Evolutionary conservation across 2,329 filamentous ascomycete species (phyloP), one percentile per base, ranked within the genome.

Genomic region (Tolypocladium endophyticum): DNA sequence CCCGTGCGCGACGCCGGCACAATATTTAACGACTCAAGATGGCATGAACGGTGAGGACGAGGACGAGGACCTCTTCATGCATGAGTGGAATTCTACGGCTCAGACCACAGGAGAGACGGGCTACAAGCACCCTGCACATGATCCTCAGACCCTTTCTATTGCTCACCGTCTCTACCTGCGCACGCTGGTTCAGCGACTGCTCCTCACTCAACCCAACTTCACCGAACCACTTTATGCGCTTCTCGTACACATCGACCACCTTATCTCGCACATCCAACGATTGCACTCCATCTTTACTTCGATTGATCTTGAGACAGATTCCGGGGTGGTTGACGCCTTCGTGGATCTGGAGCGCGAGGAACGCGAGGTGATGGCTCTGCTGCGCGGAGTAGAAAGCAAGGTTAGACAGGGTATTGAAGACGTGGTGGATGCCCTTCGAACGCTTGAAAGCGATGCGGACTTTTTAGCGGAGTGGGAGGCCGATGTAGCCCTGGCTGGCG

Each of bases 61-160:
- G 3, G 50, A 41, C 11, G 56, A 43, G 14, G 59, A 60, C 11
- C 7, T 60, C 9, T 58, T 58, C 20, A 41, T 58, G 35, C 35
- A 45, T 9, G 52, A 54, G 14, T 53, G 23, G n/a, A 35, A 11
- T 35, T 20, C 55, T 3, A 36, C 41, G n/a, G 36, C 28, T 20
- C n/a, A 28, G 35, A 33, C 5, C 2, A 36, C 6, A 20, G 56
- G 6, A 6, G 20, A 16, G 9, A 20, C 6, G 20, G 12, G n/a
- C 9, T 20, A 25, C 25, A 30, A 57, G 28, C 23, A n/a, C 20
- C 57, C 43, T 9, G 28, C 38, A 8, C 88, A 90, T 66, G 93
- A 97, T 70, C 92, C 93, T 0, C 91, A 97, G 73, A 87, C 88
- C 3, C 81, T 97, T 28, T 86, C 91, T 6, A 83, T 84, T 4